Percentiles rank a stretch among this genome's conserved stretches.
phyloP scores from a whole-genome alignment of 2,329 filamentous ascomycete species.

The Stagonosporopsis chrysanthemi region DNA sequence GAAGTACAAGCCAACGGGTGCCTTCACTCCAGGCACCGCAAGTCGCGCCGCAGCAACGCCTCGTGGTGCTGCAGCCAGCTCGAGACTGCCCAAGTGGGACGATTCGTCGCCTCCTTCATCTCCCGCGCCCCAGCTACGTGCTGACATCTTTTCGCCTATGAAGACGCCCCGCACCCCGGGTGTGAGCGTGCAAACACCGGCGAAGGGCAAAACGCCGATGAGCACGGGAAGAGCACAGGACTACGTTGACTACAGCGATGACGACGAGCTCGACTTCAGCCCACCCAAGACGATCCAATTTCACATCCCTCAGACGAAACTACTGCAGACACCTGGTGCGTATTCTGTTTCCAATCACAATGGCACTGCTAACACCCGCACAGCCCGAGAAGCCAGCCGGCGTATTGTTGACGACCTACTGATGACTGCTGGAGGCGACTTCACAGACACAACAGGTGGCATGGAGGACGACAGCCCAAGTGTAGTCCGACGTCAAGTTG shows the following conservation, averaged over 20 bases:
- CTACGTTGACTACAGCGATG: conserved; percentile 78
- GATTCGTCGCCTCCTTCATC: conserved; percentile 60
- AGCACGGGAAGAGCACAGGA: conserved; percentile 57
- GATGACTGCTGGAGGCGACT: conserved; percentile 72
- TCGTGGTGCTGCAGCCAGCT: conserved; percentile 29
- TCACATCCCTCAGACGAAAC: conserved; percentile 75
- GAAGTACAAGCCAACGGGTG: conserved; percentile 53
- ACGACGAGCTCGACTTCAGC: conserved; percentile 69
- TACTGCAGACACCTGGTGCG: conserved; percentile 81
- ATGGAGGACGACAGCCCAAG: conserved; percentile 58
- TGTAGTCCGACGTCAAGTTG: conserved; percentile 54
- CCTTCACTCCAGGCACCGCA: conserved; percentile 48
- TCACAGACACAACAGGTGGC: conserved; percentile 55
- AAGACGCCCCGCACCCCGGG: conserved; percentile 75
- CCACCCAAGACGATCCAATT: conserved; percentile 95
- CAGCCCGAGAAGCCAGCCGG: conserved; percentile 80
- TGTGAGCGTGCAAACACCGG: conserved; percentile 81
- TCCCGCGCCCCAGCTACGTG: conserved; percentile 80
- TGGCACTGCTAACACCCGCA: conserved; percentile 15
- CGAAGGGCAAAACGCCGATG: conserved; percentile 49
- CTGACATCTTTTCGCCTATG: conserved; percentile 83
- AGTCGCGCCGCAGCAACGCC: conserved; percentile 39
- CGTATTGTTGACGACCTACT: conserved; percentile 83
- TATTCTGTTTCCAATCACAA: background rate
- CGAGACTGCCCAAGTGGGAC: conserved; percentile 35